Evolutionary conservation across 176 grass and related monocot species (phyloP), one percentile per base, ranked within the genome.

Genomic region (Avena insularis): DNA sequence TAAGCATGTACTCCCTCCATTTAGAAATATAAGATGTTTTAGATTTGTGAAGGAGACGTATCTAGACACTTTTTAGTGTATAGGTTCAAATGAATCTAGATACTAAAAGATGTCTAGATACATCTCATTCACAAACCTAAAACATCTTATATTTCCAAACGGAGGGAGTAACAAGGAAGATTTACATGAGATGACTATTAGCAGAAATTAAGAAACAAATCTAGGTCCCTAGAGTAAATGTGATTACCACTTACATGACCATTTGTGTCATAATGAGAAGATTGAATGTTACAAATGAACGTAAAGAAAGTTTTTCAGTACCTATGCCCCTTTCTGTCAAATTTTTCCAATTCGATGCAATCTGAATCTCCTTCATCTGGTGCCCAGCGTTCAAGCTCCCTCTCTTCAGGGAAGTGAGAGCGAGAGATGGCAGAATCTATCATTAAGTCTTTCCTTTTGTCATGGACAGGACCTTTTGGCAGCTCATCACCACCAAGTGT

Each of bases 371-470:
- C 94, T 85, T 85, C 94, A 89, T 99, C 97, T 47, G 97, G 94
- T 80, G 92, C 91, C 97, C 97, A 99, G 38, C 65, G 92, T 75
- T 91, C 92, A 79, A 99, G 91, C 83, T 99, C 94, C 79, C 97
- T 94, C 78, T 99, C 94, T 82, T 97, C 94, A 71, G 82, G 78
- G 78, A 84, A 89, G 88, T 94, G 94, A 75, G 89, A 91, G 35
- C 89, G 89, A 53, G 97, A 94, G 81, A 99, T 99, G 63, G 92
- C 94, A 68, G 97, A 97, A 85, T 99, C 97, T 87, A 99, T 93
- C 89, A 99, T 72, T 57, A 99, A 84, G 81, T 99, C 97, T 72
- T 97, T 97, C 84, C 85, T 83, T 90, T 97, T 97, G 14, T 99
- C 97, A 87, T 80, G 75, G 48, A 78, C 72, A 90, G 90, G 91